Conservation (phyloP, 2,329 filamentous ascomycete species). For the Ophiosphaerella narmari region DNA sequence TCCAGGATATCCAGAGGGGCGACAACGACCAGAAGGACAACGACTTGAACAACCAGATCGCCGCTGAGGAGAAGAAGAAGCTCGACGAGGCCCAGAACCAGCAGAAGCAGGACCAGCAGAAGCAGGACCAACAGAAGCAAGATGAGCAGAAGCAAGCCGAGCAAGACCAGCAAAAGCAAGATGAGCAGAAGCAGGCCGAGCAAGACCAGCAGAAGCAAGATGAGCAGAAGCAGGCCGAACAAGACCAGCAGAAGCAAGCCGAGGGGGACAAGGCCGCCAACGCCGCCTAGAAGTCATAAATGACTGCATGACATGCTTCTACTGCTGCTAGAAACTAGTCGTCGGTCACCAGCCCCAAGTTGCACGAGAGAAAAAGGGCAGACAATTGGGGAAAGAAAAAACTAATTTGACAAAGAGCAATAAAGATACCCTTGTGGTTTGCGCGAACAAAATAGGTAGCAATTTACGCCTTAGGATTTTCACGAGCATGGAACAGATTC, state of each 20-base stretch:
- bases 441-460: not conserved
- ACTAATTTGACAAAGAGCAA: not conserved
- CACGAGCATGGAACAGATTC: too few species aligned
- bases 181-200: slow-evolving; percentile 7
- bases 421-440: slow-evolving; percentile 26
- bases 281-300: too few species aligned
- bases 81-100: slow-evolving; percentile 11
- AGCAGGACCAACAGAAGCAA: not conserved
- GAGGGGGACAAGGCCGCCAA: not conserved
- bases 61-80: slow-evolving; percentile 23
- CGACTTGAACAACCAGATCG: slow-evolving; percentile 26
- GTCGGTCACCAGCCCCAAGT: not conserved
- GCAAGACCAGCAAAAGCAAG: slow-evolving; percentile 8
- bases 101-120: slow-evolving; percentile 5
- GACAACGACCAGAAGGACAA: slow-evolving; percentile 29
- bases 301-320: not conserved
- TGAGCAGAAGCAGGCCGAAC: slow-evolving; percentile 1
- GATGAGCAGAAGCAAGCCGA: slow-evolving; percentile 10
- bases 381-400: too few species aligned
- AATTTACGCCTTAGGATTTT: not conserved
- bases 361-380: not conserved
- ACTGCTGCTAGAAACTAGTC: not conserved
- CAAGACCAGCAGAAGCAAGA: slow-evolving; percentile 6
- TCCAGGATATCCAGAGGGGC: slow-evolving; percentile 30
- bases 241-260: too few species aligned